A percentile compares a stretch with the other conserved stretches of the same genome.
These are phyloP conservation scores for Collybiopsis confluens DNA, from an alignment of 768 basidiomycete genomes.

Conservation along the genomic window DNA sequence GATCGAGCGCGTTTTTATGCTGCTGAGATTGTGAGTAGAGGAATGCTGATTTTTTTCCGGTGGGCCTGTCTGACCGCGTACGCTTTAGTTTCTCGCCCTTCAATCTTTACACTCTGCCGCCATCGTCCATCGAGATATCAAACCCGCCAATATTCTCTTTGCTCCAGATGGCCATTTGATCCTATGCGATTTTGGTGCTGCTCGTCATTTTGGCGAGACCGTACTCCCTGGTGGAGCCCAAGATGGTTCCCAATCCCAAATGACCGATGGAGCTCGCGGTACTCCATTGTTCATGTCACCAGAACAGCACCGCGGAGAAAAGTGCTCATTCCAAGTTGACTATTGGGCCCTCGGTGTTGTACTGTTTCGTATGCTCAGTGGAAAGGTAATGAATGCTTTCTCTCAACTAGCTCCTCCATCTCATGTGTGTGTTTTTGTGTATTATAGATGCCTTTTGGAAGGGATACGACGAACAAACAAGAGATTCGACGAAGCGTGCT, in stretches of 20 bases:
- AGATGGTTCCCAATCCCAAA: background rate
- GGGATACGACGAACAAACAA: background rate
- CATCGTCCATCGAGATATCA: slow-evolving; percentile 66
- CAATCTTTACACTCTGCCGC: slow-evolving; percentile 22
- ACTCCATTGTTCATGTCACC: slow-evolving; percentile 30
- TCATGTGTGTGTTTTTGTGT: background rate
- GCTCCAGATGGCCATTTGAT: slow-evolving; percentile 34
- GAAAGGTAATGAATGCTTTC: slow-evolving; percentile 26
- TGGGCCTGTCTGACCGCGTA: background rate
- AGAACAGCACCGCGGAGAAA: slow-evolving; percentile 20
- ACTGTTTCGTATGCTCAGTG: slow-evolving; percentile 68
- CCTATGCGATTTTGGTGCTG: slow-evolving; percentile 36
- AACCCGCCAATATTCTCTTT: slow-evolving; percentile 68
- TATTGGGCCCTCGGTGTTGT: slow-evolving; percentile 80
- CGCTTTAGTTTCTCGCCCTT: slow-evolving; percentile 25
- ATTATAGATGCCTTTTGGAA: slow-evolving; percentile 5
- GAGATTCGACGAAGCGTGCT: background rate
- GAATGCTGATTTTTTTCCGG: background rate
- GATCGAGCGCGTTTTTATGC: slow-evolving; percentile 28
- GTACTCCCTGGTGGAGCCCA: background rate
- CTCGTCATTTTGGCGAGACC: background rate
- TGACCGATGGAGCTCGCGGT: slow-evolving; percentile 16
- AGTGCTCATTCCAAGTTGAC: slow-evolving; percentile 39
- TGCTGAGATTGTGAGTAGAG: slow-evolving; percentile 28
- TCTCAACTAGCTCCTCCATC: background rate